Conservation (phyloP, 2,329 filamentous ascomycete genomes). For the Harringtonia aguacate region DNA sequence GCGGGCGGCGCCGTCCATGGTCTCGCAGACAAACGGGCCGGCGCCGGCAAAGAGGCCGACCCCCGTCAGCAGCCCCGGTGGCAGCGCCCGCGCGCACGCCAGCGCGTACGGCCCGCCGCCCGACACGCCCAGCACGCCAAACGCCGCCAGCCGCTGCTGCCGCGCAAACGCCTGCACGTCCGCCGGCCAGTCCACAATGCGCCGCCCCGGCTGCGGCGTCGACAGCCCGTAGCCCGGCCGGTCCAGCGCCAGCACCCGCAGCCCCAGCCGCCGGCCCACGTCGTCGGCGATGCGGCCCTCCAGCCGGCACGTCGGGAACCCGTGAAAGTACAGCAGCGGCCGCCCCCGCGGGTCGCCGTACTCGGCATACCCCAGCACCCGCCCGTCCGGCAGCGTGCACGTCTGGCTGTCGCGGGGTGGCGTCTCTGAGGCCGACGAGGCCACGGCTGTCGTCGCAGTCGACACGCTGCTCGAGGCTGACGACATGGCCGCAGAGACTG, state of each 20-base stretch:
- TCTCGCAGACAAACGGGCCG: conserved; percentile 25
- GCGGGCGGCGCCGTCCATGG: conserved; percentile 17
- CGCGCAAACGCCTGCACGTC: conserved; percentile 22
- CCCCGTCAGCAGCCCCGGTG: conserved; percentile 18
- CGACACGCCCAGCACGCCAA: conserved; percentile 23
- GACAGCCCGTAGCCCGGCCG: conserved; percentile 32
- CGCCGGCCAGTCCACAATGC: conserved; percentile 21
- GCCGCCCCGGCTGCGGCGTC: conserved; percentile 20
- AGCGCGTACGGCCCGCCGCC: conserved; percentile 26
- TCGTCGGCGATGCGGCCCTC: conserved; percentile 20
- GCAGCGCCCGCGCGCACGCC: conserved; percentile 21
- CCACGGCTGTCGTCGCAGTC: neutral
- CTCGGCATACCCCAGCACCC: conserved; percentile 28
- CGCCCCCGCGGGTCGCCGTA: conserved; percentile 21
- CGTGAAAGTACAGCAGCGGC: conserved; percentile 30
- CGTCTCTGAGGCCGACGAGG: neutral
- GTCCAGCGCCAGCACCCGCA: conserved; percentile 27
- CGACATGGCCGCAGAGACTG: neutral
- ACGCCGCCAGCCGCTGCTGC: conserved; percentile 14
- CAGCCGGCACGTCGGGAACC: conserved; percentile 28
- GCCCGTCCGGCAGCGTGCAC: conserved; percentile 26
- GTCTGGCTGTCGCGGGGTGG: conserved; percentile 13
- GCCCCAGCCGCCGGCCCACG: conserved; percentile 14
- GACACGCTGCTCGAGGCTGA: neutral
- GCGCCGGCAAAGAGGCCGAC: conserved; percentile 26